Conservation (phyloP, 495 filamentous ascomycete genomes). For the Neurospora sp. region DNA sequence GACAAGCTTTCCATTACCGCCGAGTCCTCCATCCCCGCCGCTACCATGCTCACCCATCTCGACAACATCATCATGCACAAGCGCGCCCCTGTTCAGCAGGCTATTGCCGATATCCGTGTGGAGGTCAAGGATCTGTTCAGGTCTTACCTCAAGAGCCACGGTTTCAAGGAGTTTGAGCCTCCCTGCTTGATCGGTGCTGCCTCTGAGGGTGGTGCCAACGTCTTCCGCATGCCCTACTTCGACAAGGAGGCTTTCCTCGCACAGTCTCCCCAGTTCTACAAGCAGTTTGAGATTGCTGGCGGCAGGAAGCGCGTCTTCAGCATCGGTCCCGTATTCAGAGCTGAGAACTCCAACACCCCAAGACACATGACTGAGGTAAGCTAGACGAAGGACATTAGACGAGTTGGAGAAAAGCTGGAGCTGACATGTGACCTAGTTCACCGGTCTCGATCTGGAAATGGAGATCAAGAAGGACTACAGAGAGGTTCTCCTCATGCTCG, state of each 20-base stretch:
- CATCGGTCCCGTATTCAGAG: conserved; percentile 87
- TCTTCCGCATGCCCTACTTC: conserved; percentile 91
- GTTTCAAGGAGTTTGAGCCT: conserved; percentile 66
- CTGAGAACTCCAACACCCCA: conserved; percentile 94
- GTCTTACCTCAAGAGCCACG: conserved; percentile 61
- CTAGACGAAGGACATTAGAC: background rate
- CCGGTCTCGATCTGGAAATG: conserved; percentile 96
- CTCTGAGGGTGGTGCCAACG: conserved; percentile 86
- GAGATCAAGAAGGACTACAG: conserved; percentile 82
- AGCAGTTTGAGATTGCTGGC: conserved; percentile 92
- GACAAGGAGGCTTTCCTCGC: conserved; percentile 75
- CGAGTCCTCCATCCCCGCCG: conserved; percentile 49
- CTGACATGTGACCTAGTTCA: conserved; percentile 40
- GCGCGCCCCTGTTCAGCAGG: conserved; percentile 76
- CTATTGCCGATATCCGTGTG: conserved; percentile 70
- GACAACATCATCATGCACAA: conserved; percentile 88
- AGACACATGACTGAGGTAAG: conserved; percentile 82
- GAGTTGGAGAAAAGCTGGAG: background rate
- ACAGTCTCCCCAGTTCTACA: conserved; percentile 73
- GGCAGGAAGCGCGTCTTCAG: conserved; percentile 85
- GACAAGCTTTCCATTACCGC: conserved; percentile 38
- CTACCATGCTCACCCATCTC: conserved; percentile 64
- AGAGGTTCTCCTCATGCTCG: conserved; percentile 73
- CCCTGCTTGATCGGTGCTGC: conserved; percentile 84
- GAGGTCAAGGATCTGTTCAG: conserved; percentile 73